These are phyloP conservation scores for Flaveria floridana DNA, from an alignment of 140 eudicot genomes.

Conservation along the genomic window DNA sequence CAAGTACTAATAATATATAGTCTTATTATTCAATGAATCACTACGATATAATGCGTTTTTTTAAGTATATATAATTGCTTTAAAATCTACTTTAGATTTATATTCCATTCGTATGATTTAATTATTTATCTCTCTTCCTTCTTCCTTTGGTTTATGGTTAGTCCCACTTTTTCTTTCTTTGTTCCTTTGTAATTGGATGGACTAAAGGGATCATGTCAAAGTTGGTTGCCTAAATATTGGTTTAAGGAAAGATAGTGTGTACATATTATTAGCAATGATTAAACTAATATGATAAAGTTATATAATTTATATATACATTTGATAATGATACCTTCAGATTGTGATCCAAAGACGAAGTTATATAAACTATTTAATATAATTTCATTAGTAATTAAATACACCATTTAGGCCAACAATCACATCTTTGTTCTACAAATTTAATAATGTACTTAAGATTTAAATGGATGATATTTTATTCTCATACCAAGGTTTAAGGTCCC, in stretches of 20 bases:
- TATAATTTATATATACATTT: background rate
- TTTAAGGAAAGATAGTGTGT: constrained; percentile 5
- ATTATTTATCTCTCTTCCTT: background rate
- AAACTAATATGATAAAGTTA: background rate
- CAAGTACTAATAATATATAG: too few species aligned
- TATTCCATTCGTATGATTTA: too few species aligned
- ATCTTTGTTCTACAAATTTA: constrained; percentile 2
- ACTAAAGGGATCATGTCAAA: constrained; percentile 24
- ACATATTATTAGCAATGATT: constrained; percentile 16
- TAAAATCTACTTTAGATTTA: background rate
- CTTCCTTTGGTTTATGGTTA: constrained; percentile 7
- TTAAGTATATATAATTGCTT: too few species aligned
- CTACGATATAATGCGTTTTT: too few species aligned
- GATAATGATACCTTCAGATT: background rate
- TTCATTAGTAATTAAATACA: background rate
- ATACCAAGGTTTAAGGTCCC: background rate
- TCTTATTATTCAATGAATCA: too few species aligned
- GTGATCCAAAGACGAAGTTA: background rate
- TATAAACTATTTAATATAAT: background rate
- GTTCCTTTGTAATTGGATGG: background rate
- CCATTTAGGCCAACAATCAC: constrained; percentile 1
- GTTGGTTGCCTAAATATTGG: constrained; percentile 33
- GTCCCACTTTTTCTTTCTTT: background rate
- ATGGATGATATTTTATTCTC: background rate
- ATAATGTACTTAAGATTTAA: background rate